Percentiles rank a stretch among this genome's conserved stretches.
phyloP scores from a whole-genome alignment of 345 rosid genomes.

The Eucalyptus pumila region DNA sequence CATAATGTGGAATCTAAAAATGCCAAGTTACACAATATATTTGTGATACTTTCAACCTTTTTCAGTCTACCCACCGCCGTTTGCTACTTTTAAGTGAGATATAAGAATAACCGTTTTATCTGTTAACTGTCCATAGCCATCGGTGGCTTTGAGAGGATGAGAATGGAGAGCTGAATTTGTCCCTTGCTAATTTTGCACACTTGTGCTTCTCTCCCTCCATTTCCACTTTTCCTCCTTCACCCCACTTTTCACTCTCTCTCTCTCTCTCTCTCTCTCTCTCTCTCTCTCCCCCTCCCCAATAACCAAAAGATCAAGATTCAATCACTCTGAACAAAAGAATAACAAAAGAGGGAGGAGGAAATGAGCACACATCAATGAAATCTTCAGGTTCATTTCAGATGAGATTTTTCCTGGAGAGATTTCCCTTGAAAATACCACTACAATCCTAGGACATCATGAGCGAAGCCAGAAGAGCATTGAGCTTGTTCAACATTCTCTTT shows the following conservation, averaged over 20 bases:
- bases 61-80: background rate
- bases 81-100: background rate
- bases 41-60: background rate
- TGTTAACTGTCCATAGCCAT: background rate
- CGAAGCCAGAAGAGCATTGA: background rate
- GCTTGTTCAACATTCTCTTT: background rate
- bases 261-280: background rate
- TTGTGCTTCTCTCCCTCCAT: background rate
- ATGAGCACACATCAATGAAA: background rate
- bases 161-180: background rate
- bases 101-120: background rate
- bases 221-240: background rate
- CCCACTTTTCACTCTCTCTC: background rate
- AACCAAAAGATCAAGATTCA: background rate
- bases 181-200: background rate
- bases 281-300: background rate
- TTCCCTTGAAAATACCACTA: background rate
- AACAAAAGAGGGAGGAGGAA: background rate
- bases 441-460: background rate
- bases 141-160: background rate
- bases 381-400: background rate
- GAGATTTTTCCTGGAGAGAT: background rate
- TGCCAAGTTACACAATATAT: background rate
- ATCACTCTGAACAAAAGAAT: background rate
- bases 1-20: background rate